phyloP scores from a whole-genome alignment of 768 basidiomycete species.

The Russula earlei region DNA sequence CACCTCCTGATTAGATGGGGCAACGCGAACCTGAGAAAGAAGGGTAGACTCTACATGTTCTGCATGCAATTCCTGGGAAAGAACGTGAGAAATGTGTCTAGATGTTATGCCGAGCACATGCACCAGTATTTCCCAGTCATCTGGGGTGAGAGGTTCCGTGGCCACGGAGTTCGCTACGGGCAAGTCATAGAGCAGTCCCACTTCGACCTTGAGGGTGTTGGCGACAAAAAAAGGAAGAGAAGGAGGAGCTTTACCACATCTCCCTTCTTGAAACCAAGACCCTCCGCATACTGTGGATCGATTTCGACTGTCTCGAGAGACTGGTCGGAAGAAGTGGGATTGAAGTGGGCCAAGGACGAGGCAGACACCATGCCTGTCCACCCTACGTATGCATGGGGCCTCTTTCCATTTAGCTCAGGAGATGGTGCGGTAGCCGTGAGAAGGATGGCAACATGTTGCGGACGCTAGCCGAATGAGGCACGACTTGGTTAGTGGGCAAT shows the following conservation, averaged over 20 bases:
- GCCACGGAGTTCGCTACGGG: conserved; percentile 63
- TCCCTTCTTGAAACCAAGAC: conserved; percentile 64
- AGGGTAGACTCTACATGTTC: conserved; percentile 88
- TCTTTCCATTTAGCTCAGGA: neutral
- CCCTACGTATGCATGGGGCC: conserved; percentile 57
- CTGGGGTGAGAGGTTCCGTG: conserved; percentile 80
- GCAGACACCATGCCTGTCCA: conserved; percentile 90
- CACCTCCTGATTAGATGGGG: conserved; percentile 73
- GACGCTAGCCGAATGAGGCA: conserved; percentile 16
- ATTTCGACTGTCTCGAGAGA: conserved; percentile 83
- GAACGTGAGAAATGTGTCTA: neutral
- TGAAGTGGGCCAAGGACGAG: conserved; percentile 29
- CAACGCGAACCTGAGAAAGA: conserved; percentile 87
- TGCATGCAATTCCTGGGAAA: conserved; percentile 78
- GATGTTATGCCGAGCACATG: conserved; percentile 21
- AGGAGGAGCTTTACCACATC: conserved; percentile 51
- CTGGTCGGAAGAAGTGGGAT: conserved; percentile 33
- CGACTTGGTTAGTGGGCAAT: conserved; percentile 3
- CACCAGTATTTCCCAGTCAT: conserved; percentile 98
- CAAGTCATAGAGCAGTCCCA: conserved; percentile 82
- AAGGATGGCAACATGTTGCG: conserved; percentile 19
- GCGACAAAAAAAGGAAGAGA: neutral
- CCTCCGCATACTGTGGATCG: conserved; percentile 83
- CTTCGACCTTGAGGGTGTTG: conserved; percentile 59
- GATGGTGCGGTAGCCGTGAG: conserved; percentile 8